Conservation (phyloP, 2,329 filamentous ascomycete genomes). For the Pyrenophora seminiperda region DNA sequence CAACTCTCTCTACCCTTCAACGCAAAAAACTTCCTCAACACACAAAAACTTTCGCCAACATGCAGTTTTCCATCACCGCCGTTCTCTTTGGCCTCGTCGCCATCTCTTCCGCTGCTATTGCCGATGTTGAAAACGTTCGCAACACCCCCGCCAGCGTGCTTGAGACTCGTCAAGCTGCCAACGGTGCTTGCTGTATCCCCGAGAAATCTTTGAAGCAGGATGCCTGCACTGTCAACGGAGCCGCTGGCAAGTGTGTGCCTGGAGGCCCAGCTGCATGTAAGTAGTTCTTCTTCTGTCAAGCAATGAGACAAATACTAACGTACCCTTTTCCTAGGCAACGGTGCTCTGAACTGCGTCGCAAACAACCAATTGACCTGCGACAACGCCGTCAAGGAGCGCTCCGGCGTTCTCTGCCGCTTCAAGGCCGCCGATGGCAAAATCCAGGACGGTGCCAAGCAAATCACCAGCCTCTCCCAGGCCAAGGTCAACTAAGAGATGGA, state of each 20-base stretch:
- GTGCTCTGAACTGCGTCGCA: slow-evolving; percentile 25
- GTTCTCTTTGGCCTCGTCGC: slow-evolving; percentile 26
- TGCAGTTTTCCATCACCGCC: slow-evolving; percentile 21
- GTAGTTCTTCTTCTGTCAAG: not conserved
- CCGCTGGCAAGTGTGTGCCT: slow-evolving; percentile 25
- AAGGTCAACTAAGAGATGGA: slow-evolving; percentile 17
- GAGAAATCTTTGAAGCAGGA: slow-evolving; percentile 18
- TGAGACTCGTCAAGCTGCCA: slow-evolving; percentile 20
- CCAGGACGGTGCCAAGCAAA: slow-evolving; percentile 17
- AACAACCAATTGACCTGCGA: slow-evolving; percentile 24
- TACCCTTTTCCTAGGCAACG: slow-evolving; percentile 8
- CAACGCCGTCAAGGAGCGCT: slow-evolving; percentile 21
- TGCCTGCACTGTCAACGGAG: slow-evolving; percentile 23
- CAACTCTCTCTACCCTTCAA: not conserved
- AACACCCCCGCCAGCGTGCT: slow-evolving; percentile 13
- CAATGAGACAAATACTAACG: not conserved
- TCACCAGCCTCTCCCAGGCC: slow-evolving; percentile 16
- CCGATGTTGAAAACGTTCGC: slow-evolving; percentile 23
- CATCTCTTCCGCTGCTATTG: slow-evolving; percentile 23
- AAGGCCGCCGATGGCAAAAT: slow-evolving; percentile 16
- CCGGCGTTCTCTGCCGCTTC: slow-evolving; percentile 23
- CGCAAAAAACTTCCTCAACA: slow-evolving; percentile 1
- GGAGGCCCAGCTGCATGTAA: slow-evolving; percentile 23
- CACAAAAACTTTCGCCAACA: slow-evolving; percentile 8
- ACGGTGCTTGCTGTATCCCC: slow-evolving; percentile 24